Conservation (phyloP, 1,284 basidiomycete species). For the Veloboletus limbatus region DNA sequence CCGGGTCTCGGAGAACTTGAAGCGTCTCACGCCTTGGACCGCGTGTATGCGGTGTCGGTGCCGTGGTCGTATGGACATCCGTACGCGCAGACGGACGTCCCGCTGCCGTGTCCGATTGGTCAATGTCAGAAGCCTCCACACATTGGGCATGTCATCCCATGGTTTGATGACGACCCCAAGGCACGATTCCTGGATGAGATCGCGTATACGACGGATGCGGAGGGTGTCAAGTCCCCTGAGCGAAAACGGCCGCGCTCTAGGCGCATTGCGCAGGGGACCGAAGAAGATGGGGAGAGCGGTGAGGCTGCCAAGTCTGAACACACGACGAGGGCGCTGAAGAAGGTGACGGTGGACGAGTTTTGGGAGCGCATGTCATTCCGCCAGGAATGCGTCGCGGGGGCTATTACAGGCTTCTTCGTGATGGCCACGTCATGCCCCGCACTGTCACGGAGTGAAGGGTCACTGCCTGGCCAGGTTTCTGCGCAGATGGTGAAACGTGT, state of each 20-base stretch:
- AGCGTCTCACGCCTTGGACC: conserved; percentile 59
- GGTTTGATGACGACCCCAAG: conserved; percentile 92
- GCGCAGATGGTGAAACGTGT: conserved; percentile 66
- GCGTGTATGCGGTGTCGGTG: conserved; percentile 30
- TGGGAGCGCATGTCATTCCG: conserved; percentile 95
- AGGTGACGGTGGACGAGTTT: conserved; percentile 73
- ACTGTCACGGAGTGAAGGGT: no score
- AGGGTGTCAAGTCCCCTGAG: conserved; percentile 57
- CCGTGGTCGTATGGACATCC: conserved; percentile 77
- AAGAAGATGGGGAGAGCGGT: conserved; percentile 35
- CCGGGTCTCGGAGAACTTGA: conserved; percentile 74
- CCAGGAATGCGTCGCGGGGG: conserved; percentile 85
- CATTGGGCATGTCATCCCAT: conserved; percentile 77
- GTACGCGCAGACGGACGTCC: conserved; percentile 58
- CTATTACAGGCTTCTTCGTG: conserved; percentile 87
- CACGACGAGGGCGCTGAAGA: conserved; percentile 48
- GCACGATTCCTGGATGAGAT: conserved; percentile 88
- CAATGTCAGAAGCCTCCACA: conserved; percentile 36
- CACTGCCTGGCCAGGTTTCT: conserved; percentile 61
- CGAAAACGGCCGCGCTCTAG: conserved; percentile 47
- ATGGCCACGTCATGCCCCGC: conserved; percentile 44
- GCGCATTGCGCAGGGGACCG: conserved; percentile 18
- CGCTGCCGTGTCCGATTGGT: conserved; percentile 36
- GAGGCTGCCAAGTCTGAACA: no score
- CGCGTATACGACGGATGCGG: conserved; percentile 62